Percentiles rank a stretch among this genome's conserved stretches.
phyloP scores from a whole-genome alignment of 164 flowering plant species.

The Chimonanthus salicifolius region DNA sequence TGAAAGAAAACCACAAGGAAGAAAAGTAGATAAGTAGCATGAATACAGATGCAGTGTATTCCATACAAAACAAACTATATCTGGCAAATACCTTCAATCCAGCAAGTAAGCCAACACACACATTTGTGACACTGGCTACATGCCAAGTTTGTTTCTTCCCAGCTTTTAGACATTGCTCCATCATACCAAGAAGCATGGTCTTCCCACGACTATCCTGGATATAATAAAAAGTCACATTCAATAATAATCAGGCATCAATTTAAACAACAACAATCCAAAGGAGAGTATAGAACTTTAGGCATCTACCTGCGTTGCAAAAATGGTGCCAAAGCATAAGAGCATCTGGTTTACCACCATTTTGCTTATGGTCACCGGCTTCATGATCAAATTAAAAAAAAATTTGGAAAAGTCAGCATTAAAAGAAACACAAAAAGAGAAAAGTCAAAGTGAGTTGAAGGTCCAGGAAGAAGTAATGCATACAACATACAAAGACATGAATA shows the following conservation, averaged over 20 bases:
- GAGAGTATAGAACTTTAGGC: constrained; percentile 6
- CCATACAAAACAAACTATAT: neutral
- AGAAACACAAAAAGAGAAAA: neutral
- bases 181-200: constrained; percentile 67
- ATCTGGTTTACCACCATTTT: constrained; percentile 88
- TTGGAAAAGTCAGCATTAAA: neutral
- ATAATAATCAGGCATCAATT: neutral
- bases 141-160: constrained; percentile 86
- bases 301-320: constrained; percentile 83
- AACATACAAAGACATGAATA: neutral
- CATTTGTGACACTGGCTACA: constrained; percentile 64
- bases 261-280: constrained; percentile 2
- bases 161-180: constrained; percentile 78
- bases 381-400: constrained; percentile 10
- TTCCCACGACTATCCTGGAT: constrained; percentile 71
- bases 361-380: constrained; percentile 86
- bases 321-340: constrained; percentile 80
- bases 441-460: neutral
- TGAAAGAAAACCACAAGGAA: constrained; percentile 20
- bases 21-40: neutral
- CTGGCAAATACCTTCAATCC: constrained; percentile 66
- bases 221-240: constrained; percentile 5
- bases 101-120: constrained; percentile 83
- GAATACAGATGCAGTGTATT: neutral
- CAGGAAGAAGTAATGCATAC: neutral